Conservation (phyloP, 352 stramenopile genomes). For the Globisporangium megalacanthum region DNA sequence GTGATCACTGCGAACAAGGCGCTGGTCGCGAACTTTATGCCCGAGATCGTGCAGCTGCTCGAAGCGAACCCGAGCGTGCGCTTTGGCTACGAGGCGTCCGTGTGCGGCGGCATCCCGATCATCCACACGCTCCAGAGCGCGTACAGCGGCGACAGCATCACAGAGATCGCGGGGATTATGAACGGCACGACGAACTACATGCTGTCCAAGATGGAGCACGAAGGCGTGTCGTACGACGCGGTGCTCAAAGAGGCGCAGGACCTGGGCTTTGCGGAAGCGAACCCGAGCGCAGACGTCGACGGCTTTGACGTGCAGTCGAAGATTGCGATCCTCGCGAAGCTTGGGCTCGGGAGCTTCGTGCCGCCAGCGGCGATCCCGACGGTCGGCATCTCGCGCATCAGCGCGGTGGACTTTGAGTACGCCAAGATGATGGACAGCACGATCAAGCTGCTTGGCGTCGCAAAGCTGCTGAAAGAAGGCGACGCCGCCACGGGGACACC, state of each 20-base stretch:
- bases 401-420: conserved; percentile 93
- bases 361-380: conserved; percentile 86
- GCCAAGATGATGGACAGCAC: conserved; percentile 94
- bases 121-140: conserved; percentile 93
- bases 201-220: conserved; percentile 95
- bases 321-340: conserved; percentile 93
- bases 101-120: conserved; percentile 96
- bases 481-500: conserved; percentile 62
- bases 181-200: conserved; percentile 99
- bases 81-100: conserved; percentile 94
- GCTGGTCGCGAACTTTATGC: conserved; percentile 92
- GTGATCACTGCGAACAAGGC: conserved; percentile 98
- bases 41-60: conserved; percentile 87
- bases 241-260: conserved; percentile 93
- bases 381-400: conserved; percentile 91
- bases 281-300: conserved; percentile 95
- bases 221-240: conserved; percentile 88
- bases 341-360: conserved; percentile 92
- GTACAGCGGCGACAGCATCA: conserved; percentile 91
- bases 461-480: conserved; percentile 70
- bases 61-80: conserved; percentile 64
- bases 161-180: conserved; percentile 93
- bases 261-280: conserved; percentile 91
- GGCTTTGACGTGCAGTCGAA: conserved; percentile 95
- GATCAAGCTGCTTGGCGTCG: conserved; percentile 94